A percentile compares a stretch with the other conserved stretches of the same genome.
Conservation (phyloP, 345 rosid species). For the Durio zibethinus region DNA sequence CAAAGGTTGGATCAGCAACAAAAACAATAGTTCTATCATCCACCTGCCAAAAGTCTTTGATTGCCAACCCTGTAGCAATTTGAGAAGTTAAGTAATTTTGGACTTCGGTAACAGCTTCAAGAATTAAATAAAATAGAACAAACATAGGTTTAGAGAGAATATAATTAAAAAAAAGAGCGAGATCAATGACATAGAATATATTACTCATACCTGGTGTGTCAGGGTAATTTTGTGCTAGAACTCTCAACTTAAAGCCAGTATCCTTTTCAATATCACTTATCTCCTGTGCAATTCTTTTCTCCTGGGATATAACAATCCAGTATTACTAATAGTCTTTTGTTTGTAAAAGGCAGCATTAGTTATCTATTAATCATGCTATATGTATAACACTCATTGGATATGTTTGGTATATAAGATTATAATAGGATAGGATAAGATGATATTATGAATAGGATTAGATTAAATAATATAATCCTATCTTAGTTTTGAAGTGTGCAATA, state of each 20-base stretch:
- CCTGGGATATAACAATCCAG: constrained; percentile 39
- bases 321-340: neutral
- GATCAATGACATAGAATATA: neutral
- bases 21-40: constrained; percentile 87
- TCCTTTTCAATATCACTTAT: constrained; percentile 69
- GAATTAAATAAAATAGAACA: neutral
- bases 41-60: constrained; percentile 82
- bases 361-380: neutral
- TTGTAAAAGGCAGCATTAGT: neutral
- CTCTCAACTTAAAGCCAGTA: constrained; percentile 82
- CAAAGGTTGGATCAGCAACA: constrained; percentile 88
- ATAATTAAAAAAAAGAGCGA: neutral
- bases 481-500: too few relatives aligned
- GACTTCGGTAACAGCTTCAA: neutral
- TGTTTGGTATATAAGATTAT: too few relatives aligned
- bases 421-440: too few relatives aligned
- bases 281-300: constrained; percentile 70
- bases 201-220: constrained; percentile 70
- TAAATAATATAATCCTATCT: too few relatives aligned
- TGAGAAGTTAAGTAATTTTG: neutral
- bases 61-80: constrained; percentile 59
- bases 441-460: too few relatives aligned
- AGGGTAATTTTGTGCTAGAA: constrained; percentile 91
- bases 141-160: neutral
- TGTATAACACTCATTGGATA: neutral